Conservation (phyloP, 768 basidiomycete species). For the Lentinula boryana region DNA sequence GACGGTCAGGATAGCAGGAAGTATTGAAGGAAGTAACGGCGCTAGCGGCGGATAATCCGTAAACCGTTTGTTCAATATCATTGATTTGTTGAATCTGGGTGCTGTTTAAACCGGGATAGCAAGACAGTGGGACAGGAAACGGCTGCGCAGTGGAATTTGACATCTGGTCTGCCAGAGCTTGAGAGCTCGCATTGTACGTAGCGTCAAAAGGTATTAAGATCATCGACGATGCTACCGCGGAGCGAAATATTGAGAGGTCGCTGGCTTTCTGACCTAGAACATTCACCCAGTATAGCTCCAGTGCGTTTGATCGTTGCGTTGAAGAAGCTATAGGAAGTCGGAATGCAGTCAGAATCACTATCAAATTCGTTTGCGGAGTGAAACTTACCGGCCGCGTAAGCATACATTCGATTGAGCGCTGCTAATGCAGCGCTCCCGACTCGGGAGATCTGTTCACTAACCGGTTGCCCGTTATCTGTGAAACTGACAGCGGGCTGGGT, state of each 20-base stretch:
- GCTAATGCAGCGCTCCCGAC: conserved; percentile 30
- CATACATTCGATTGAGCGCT: conserved; percentile 54
- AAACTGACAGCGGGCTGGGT: conserved; percentile 39
- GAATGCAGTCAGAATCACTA: not conserved
- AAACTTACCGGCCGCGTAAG: conserved; percentile 48
- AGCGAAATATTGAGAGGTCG: conserved; percentile 41
- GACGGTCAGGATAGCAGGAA: conserved; percentile 49
- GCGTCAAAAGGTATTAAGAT: conserved; percentile 58
- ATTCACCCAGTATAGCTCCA: conserved; percentile 49
- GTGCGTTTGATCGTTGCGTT: conserved; percentile 39
- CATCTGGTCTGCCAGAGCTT: conserved; percentile 33
- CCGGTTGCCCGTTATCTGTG: conserved; percentile 37
- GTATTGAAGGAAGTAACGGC: conserved; percentile 34
- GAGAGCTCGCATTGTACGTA: conserved; percentile 23
- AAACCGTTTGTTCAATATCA: conserved; percentile 44
- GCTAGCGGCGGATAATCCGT: conserved; percentile 34
- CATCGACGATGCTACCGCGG: conserved; percentile 37
- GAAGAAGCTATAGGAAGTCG: conserved; percentile 42
- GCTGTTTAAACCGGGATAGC: conserved; percentile 47
- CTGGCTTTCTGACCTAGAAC: conserved; percentile 38
- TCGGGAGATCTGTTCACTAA: conserved; percentile 34
- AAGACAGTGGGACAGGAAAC: conserved; percentile 57
- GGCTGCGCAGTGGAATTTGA: conserved; percentile 30
- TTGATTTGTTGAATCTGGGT: conserved; percentile 36
- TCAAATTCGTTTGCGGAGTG: not conserved